A percentile compares a stretch with the other conserved stretches of the same genome.
Evolutionary conservation across 163 green algal species (phyloP).

Genomic region (Chlamydomonas reinhardtii): DNA sequence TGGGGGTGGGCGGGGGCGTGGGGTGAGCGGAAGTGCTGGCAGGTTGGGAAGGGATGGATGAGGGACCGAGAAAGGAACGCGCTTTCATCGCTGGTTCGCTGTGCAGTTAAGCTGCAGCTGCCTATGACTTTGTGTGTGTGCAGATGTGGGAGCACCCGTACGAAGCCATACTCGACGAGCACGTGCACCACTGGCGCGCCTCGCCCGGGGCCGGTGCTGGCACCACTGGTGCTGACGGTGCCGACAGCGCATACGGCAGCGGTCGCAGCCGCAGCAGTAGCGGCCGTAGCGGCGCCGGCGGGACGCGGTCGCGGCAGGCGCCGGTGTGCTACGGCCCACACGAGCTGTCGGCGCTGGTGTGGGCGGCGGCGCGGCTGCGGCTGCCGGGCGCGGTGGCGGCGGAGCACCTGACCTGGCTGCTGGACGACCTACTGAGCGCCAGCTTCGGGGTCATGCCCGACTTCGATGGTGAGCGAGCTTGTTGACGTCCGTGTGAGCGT

Average conservation of each 20-base stretch:
- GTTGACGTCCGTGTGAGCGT: too few relatives aligned
- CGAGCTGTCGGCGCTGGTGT: slow-evolving; percentile 20
- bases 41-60: slow-evolving; percentile 14
- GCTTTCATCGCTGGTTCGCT: too few relatives aligned
- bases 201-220: neutral
- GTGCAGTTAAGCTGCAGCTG: too few relatives aligned
- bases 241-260: neutral
- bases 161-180: neutral
- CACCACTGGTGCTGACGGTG: neutral
- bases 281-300: neutral
- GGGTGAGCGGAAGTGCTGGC: neutral
- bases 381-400: neutral
- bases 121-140: neutral
- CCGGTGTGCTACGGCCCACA: neutral
- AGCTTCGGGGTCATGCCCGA: neutral
- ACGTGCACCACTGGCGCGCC: slow-evolving; percentile 5
- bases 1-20: too few relatives aligned
- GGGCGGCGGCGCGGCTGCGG: slow-evolving; percentile 33
- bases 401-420: slow-evolving; percentile 18
- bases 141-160: slow-evolving; percentile 1
- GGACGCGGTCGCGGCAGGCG: neutral
- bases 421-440: slow-evolving; percentile 20
- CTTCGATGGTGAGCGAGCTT: too few relatives aligned
- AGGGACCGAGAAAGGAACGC: too few relatives aligned
- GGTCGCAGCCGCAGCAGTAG: neutral